Evolutionary conservation across 768 basidiomycete genomes (phyloP).

Genomic region (Saitozyma podzolica): DNA sequence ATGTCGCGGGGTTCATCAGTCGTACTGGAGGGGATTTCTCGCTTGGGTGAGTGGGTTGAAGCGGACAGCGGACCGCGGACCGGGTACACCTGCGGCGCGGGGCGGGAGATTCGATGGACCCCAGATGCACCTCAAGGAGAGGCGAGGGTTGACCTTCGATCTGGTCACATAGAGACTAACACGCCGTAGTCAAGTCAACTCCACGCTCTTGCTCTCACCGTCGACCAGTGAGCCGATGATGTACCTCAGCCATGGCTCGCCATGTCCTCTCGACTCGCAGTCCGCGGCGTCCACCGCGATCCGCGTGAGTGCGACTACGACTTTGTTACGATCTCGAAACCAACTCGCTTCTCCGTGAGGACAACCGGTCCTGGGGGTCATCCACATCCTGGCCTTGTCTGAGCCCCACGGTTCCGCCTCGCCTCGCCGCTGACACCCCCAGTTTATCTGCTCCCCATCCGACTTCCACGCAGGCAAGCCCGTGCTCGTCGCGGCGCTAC

Average conservation of each 20-base stretch:
- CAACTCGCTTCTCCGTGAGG: no score
- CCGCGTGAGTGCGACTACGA: slow-evolving; percentile 24
- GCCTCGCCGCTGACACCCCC: slow-evolving; percentile 16
- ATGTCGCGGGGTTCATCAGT: slow-evolving; percentile 42
- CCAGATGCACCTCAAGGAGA: no score
- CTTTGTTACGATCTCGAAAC: no score
- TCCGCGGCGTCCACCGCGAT: slow-evolving; percentile 67
- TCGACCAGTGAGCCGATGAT: slow-evolving; percentile 60
- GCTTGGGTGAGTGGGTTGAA: slow-evolving; percentile 35
- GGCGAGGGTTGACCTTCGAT: no score
- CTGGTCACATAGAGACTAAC: no score
- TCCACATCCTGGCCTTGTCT: neutral
- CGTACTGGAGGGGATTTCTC: slow-evolving; percentile 45
- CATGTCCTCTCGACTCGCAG: slow-evolving; percentile 59
- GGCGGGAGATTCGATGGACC: neutral
- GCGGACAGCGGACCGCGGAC: neutral
- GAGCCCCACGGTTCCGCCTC: neutral
- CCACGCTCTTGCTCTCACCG: slow-evolving; percentile 61
- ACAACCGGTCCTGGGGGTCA: no score
- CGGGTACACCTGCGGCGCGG: neutral
- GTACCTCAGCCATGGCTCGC: slow-evolving; percentile 64
- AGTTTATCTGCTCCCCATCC: slow-evolving; percentile 73
- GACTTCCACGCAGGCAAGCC: slow-evolving; percentile 62
- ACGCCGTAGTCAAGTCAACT: slow-evolving; percentile 61
- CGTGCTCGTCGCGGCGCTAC: slow-evolving; percentile 66